Base-by-base conservation (phyloP, 2,329 filamentous ascomycete genomes). In the Aspergillus calidoustus region DNA sequence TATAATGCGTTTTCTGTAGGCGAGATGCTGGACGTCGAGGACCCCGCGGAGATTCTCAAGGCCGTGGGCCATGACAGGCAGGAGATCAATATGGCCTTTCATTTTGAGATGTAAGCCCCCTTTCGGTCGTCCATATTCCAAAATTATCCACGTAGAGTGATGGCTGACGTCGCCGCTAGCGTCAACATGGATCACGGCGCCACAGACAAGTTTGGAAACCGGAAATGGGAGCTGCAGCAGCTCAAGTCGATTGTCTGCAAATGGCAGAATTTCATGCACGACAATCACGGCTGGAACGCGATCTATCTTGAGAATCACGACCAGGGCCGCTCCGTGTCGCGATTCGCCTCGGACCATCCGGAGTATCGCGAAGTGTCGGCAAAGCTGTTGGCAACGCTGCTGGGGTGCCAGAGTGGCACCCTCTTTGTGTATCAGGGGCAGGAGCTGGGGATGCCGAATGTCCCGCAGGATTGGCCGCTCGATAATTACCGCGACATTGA, bases 11-110 rank as follows among this genome's bases (percentile, higher is more conserved):
- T 87, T 61, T 85, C 85, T 7, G 85, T 87, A 0, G 86, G 86
- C 23, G 86, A 88, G 69, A 87, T 88, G 83, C 84, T 85, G 3
- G 78, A 75, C 31, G 74, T 80, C 1, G 11, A 77, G 78, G 46
- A 48, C 46, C n/a, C 46, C 8, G 74, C 82, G 7, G 82, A 86
- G 60, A 80, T 86, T 1, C 68, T 87, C 5, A 78, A 79, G 22
- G 81, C 80, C 7, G 87, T 90, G 3, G 80, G 80, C 2, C 82
- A 79, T 19, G 82, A 84, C 53, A 80, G 84, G 17, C 80, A 81
- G 25, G 87, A 90, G 69, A 74, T 91, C 48, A 87, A 84, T 71
- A 91, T 91, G 87, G 87, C 90, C 30, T 91, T 91, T 74, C 85
- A 90, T 67, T 91, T 91, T 71, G 88, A 90, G 65, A 81, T 44